A percentile compares a stretch with the other conserved stretches of the same genome.
Evolutionary conservation across 1,284 basidiomycete species (phyloP).

Genomic region (Acaromyces ingoldii): DNA sequence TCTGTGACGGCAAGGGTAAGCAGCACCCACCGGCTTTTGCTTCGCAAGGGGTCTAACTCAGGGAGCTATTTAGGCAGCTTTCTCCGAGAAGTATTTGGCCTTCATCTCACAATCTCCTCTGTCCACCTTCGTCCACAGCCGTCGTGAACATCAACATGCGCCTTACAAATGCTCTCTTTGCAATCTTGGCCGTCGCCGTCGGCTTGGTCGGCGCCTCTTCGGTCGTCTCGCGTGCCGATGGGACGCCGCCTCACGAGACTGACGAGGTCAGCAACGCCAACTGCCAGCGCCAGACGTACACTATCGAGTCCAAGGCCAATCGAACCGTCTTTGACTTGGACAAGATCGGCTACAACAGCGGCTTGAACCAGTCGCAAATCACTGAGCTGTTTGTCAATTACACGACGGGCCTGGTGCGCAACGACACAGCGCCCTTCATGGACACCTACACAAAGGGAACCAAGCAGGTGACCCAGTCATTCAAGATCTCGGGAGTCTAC

Average conservation of each 20-base stretch:
- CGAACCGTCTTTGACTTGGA: slow-evolving; percentile 6
- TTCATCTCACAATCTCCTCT: no score
- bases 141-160: no score
- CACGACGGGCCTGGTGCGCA: slow-evolving; percentile 6
- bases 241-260: slow-evolving; percentile 3
- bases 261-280: slow-evolving; percentile 8
- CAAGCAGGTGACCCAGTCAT: slow-evolving; percentile 12
- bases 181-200: neutral
- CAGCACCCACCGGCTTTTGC: no score
- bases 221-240: neutral
- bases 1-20: no score
- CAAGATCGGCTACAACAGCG: neutral
- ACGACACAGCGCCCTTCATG: slow-evolving; percentile 21
- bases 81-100: no score
- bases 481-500: slow-evolving; percentile 26
- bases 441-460: slow-evolving; percentile 16
- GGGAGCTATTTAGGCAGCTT: no score
- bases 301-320: slow-evolving; percentile 8
- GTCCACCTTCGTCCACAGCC: no score
- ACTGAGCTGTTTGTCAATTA: slow-evolving; percentile 16
- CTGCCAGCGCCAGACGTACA: slow-evolving; percentile 9
- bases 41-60: no score
- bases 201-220: neutral
- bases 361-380: slow-evolving; percentile 10
- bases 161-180: no score